Evolutionary conservation across 768 basidiomycete genomes (phyloP), one percentile per base, ranked within the genome.

Genomic region (Suillus paluster): DNA sequence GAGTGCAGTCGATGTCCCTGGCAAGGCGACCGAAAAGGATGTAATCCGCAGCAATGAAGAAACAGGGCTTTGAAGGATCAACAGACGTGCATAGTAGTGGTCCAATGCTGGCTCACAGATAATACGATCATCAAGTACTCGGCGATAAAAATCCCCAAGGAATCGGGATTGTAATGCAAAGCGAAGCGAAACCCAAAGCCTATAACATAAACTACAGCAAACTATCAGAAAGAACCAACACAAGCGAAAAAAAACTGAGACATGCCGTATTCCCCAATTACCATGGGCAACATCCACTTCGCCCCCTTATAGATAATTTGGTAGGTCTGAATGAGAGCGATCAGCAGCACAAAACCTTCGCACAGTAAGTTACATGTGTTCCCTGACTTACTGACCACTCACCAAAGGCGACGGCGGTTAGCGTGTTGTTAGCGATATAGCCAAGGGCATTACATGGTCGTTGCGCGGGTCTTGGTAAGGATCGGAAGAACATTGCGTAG

Each of bases 41-140:
- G 67, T 92, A 91, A 67, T 87, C 81, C 15, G 86, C 82, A 5
- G 87, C 87, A 63, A 89, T 87, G 75, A 91, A 91, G 30, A 87
- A 89, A 69, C 91, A 92, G 5, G 90, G 89, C 86, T 87, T 56
- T 12, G 52, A 41, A 25, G 19, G 34, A 52, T 30, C 33, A 64
- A 34, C 14, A 45, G 39, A 46, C 19, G 46, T 27, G 8, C 25
- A 42, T 54, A 33, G 38, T 15, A 23, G 21, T 10, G 36, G 50
- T 56, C 11, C n/a, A 19, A 64, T 30, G 39, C 25, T n/a, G 15
- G 56, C 65, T 19, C 60, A 72, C 86, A 5, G 86, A 84, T 50
- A 89, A 79, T 9, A 85, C 86, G 63, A 88, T 81, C 68, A 88
- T 81, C 10, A 88, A 71, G 63, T 88, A 84, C 69, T 86, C 81